phyloP scores from a whole-genome alignment of 768 basidiomycete genomes.

The Leccinum truebloodii region DNA sequence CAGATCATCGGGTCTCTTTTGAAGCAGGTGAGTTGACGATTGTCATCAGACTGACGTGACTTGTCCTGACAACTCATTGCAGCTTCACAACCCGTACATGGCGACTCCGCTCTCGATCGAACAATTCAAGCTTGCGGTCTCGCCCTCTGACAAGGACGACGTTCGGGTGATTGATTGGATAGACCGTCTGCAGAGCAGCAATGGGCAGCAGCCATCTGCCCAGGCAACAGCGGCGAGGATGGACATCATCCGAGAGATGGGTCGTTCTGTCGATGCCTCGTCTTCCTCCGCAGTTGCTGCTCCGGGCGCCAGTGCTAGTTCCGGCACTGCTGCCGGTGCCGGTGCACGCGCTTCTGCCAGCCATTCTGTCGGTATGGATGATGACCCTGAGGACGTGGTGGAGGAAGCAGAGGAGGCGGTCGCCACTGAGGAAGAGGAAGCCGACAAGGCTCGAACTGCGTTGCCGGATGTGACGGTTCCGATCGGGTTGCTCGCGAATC shows the following conservation, averaged over 20 bases:
- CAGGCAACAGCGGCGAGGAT: slow-evolving; percentile 35
- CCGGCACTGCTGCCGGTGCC: not conserved
- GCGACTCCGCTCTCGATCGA: slow-evolving; percentile 80
- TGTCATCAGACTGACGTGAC: not conserved
- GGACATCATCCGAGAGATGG: slow-evolving; percentile 32
- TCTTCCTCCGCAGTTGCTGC: not conserved
- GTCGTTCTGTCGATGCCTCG: slow-evolving; percentile 28
- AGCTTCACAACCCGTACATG: slow-evolving; percentile 74
- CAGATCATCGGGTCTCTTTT: slow-evolving; percentile 81
- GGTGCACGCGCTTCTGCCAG: not conserved
- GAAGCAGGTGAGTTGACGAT: slow-evolving; percentile 58
- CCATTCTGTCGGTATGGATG: slow-evolving; percentile 3
- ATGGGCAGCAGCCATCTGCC: slow-evolving; percentile 45
- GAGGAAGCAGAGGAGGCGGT: slow-evolving; percentile 31
- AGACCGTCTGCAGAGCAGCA: slow-evolving; percentile 63
- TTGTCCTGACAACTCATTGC: not conserved
- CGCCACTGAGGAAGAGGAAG: slow-evolving; percentile 39
- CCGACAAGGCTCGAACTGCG: slow-evolving; percentile 48
- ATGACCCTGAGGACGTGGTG: slow-evolving; percentile 43
- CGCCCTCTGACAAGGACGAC: slow-evolving; percentile 71
- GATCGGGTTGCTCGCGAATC: slow-evolving; percentile 70
- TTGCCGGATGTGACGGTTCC: slow-evolving; percentile 75
- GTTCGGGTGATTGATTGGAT: slow-evolving; percentile 73
- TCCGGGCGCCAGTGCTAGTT: not conserved
- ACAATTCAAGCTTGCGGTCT: slow-evolving; percentile 76